Conservation (phyloP, 2,329 filamentous ascomycete species). For the Metarhizium album region DNA sequence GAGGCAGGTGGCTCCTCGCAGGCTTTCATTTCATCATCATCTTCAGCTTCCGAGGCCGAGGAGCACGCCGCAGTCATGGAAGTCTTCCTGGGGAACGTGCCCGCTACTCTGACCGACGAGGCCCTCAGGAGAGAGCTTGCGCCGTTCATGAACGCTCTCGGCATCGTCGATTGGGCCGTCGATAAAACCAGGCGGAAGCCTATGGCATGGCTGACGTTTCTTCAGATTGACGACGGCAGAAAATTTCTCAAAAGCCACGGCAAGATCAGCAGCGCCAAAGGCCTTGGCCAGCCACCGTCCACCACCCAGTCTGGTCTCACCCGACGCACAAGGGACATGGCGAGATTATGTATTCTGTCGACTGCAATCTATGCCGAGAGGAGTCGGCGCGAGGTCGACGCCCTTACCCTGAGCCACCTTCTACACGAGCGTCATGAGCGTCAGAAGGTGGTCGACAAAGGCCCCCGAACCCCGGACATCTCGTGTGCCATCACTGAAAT, state of each 20-base stretch:
- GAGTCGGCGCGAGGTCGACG: constrained; percentile 24
- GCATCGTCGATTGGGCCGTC: constrained; percentile 31
- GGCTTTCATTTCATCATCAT: too few relatives aligned
- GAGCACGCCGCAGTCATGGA: constrained; percentile 38
- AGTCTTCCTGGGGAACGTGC: constrained; percentile 33
- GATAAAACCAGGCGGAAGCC: constrained; percentile 27
- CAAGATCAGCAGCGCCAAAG: constrained; percentile 11
- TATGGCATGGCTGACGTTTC: constrained; percentile 33
- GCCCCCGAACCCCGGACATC: constrained; percentile 12
- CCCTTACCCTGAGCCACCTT: constrained; percentile 16
- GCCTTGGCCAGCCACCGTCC: background rate
- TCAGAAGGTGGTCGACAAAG: constrained; percentile 5
- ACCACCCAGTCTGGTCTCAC: background rate
- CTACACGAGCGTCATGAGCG: constrained; percentile 17
- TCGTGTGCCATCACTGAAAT: constrained; percentile 13
- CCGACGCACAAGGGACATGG: constrained; percentile 10
- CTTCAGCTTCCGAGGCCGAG: too few relatives aligned
- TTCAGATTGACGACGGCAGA: constrained; percentile 25
- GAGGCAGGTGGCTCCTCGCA: too few relatives aligned
- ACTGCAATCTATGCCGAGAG: constrained; percentile 16
- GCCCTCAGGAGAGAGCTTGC: constrained; percentile 27
- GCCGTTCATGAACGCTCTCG: constrained; percentile 27
- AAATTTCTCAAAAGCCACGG: constrained; percentile 30
- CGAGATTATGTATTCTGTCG: constrained; percentile 21
- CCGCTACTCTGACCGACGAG: constrained; percentile 26